Evolutionary conservation across 805 yeast species (phyloP), one percentile per base, ranked within the genome.

Genomic region (Cyberlindnera euphorbiae): DNA sequence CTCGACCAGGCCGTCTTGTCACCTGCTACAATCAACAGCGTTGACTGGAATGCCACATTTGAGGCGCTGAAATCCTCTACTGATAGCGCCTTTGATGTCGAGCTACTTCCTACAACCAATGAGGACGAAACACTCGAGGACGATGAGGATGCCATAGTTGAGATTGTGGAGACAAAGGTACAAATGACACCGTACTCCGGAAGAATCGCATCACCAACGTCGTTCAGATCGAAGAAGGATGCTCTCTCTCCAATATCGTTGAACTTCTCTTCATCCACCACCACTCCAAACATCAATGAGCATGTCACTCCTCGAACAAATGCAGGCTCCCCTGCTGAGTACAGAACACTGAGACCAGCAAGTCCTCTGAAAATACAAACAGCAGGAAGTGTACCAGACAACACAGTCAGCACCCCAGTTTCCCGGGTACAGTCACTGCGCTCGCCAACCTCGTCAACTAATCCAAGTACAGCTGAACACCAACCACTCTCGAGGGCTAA

Each of bases 31-130:
- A 31, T 28, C 21, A 31, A 26, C 4, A 38, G 39, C 23, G 37
- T 50, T 10, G 54, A 51, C 19, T 51, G 56, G 56, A 33, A 42
- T 26, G 56, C 56, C 10, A 44, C 53, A 1, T 29, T 49, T 14
- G 44, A 44, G 16, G 54, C 51, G 8, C 23, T 45, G 28, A 41
- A 32, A 34, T 17, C 28, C 5, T 37, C 41, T 8, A 11, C 36
- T 2, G 36, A 33, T 7, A 32, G 32, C 11, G 9, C 9, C 22
- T 19, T 19, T 9, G 22, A 19, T 7, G 9, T n/a, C n/a, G n/a
- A n/a, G n/a, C n/a, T n/a, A n/a, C n/a, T n/a, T n/a, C n/a, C n/a
- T n/a, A 24, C 26, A 14, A 10, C 26, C 9, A 12, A 12, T 12
- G 26, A 5, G 5, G 32, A 31, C 10, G 18, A 17, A 13, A 25